A percentile compares a stretch with the other conserved stretches of the same genome.
Conservation (phyloP, 495 filamentous ascomycete genomes). For the Aspergillus heteromorphus region DNA sequence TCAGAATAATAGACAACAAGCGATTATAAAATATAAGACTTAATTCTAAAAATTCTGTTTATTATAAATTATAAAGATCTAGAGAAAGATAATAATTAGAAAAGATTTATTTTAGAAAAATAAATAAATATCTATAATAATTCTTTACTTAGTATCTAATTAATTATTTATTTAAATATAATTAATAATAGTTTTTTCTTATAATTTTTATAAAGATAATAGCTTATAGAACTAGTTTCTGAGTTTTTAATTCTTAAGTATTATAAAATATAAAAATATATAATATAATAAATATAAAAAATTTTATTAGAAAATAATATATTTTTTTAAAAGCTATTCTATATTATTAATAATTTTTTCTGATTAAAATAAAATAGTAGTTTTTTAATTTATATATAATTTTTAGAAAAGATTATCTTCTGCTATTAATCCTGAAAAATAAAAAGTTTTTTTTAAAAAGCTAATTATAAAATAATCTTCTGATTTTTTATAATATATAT, state of each 20-base stretch:
- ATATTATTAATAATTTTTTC: background rate
- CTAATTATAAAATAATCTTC: background rate
- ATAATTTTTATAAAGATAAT: background rate
- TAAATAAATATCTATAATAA: no score
- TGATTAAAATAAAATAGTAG: no score
- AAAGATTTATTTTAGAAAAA: background rate
- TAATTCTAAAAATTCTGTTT: no score
- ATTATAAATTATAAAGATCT: no score
- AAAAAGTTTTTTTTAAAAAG: background rate
- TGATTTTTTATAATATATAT: background rate
- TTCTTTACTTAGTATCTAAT: no score
- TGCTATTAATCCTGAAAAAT: background rate
- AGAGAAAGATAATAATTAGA: no score
- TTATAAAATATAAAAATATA: background rate
- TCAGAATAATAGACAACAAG: no score
- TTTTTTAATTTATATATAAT: background rate
- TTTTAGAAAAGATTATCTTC: background rate
- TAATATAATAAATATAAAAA: background rate
- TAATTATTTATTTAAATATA: background rate
- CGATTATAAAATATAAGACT: no score
- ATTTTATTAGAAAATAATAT: conserved; percentile 2
- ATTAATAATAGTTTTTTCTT: background rate
- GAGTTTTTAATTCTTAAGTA: no score
- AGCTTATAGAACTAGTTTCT: no score
- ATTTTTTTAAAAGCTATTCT: background rate